Evolutionary conservation across 2,329 filamentous ascomycete genomes (phyloP), one percentile per base, ranked within the genome.

Genomic region (Gremmenia infestans): DNA sequence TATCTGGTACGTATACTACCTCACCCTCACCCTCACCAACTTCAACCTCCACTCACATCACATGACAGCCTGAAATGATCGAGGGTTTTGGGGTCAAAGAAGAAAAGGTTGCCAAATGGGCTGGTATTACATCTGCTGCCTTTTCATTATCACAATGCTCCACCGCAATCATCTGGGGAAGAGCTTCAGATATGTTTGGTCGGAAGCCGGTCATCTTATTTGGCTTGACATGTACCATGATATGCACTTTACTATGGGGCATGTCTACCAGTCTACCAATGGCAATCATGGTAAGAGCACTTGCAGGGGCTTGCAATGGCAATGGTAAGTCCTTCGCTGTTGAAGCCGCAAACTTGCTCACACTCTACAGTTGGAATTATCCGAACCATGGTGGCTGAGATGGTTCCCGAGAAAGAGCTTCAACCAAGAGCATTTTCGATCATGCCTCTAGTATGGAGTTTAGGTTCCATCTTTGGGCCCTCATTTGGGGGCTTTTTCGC

Each of bases 391-490:
- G 91, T 97, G 2, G 93, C 93, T 0, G 93, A 97, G 71, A 85
- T 97, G 80, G 91, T 96, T 1, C 89, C 91, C 0, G 85, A 94
- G 70, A 91, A 82, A 70, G 88, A 91, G 67, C 77, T 96, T 6
- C 93, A 97, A 68, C 92, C 93, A 0, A 79, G 85, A 52, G 94
- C 94, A 0, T 97, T 97, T 71, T 91, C 87, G 61, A 78, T 97
- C 47, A 97, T 97, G 92, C 93, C 93, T 4, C 74, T 97, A 15
- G 89, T 88, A 48, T 97, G 91, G 88, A 91, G 86, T 11, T 76
- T 97, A 52, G 93, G 93, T 0, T 88, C 85, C 37, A 90, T 96
- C 39, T 88, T 96, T 63, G 93, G 93, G 0, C 93, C 93, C 1
- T 86, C 85, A 4, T 88, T 97, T 66, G 93, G 93, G 28, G 93